These are phyloP conservation scores for Talaromyces albobiverticillius DNA, from an alignment of 2,329 filamentous ascomycete genomes.

Conservation along the genomic window DNA sequence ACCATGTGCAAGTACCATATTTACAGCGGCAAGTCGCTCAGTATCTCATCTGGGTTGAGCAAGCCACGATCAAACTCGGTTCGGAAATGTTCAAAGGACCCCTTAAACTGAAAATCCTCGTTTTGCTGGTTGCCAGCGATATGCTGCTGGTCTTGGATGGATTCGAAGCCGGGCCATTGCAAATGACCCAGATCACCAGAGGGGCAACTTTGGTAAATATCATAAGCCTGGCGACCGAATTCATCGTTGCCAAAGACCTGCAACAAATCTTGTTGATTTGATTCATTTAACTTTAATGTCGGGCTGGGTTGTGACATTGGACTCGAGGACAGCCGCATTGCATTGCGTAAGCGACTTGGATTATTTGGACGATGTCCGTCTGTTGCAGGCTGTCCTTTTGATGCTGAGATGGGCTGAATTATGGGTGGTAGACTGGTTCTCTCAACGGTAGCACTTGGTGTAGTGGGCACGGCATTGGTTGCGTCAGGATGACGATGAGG, in stretches of 20 bases:
- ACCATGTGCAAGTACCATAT: slow-evolving; percentile 1
- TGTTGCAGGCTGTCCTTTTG: slow-evolving; percentile 2
- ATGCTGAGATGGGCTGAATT: slow-evolving; percentile 6
- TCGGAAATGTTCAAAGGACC: slow-evolving; percentile 1
- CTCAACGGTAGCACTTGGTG: not conserved
- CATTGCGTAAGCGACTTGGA: slow-evolving; percentile 40
- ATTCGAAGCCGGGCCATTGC: slow-evolving; percentile 12
- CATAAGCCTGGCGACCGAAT: slow-evolving; percentile 10
- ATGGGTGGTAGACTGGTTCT: slow-evolving; percentile 2
- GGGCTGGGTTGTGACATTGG: slow-evolving; percentile 6
- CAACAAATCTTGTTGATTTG: slow-evolving; percentile 4
- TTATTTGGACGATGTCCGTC: slow-evolving; percentile 37
- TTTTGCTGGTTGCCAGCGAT: too few species aligned
- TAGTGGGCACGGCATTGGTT: not conserved
- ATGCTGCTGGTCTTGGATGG: not conserved
- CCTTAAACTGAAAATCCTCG: too few species aligned
- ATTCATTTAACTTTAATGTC: not conserved
- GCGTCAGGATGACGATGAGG: not conserved
- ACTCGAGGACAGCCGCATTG: slow-evolving; percentile 21
- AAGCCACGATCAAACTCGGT: slow-evolving; percentile 3
- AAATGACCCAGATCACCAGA: slow-evolving; percentile 15
- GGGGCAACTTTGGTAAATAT: slow-evolving; percentile 15
- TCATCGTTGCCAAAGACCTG: slow-evolving; percentile 16
- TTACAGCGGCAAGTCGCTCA: slow-evolving; percentile 6
- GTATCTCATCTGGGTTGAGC: slow-evolving; percentile 8